Evolutionary conservation across 2,329 filamentous ascomycete species (phyloP), one percentile per base, ranked within the genome.

Genomic region (Clarireedia monteithiana): DNA sequence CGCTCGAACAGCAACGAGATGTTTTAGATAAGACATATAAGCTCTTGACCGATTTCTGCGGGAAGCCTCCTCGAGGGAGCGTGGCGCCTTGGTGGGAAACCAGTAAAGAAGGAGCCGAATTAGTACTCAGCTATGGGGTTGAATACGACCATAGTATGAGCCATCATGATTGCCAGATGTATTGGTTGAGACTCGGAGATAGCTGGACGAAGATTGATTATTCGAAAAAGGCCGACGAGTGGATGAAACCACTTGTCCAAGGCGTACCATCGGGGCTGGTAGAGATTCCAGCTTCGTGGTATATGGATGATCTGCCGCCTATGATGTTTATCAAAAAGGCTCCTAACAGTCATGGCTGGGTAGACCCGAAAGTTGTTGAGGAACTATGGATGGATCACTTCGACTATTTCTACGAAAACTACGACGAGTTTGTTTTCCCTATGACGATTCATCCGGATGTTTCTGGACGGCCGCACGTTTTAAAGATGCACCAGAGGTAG

Each of bases 71-170:
- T 0, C 74, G 85, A 0, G 87, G 88, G 1, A 84, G 79, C 40
- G 86, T 90, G 0, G 86, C 86, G 0, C 88, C 88, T 0, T 91
- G 81, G 76, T 91, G 86, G 86, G 86, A 90, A 66, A 83, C 81
- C 0, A 84, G 79, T 58, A 77, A 81, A 60, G 86, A 89, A 66
- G 85, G 84, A 4, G 80, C 81, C 0, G 80, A 87, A 60, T 70
- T 88, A 15, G 72, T 87, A 63, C 74, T 86, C 15, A 77, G 75
- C 60, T 87, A 87, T 64, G 84, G 84, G 14, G 81, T 88, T 59
- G 83, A 86, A 62, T 88, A 88, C 64, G 84, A 88, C 63, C 84
- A 87, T 66, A 79, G 75, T 57, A 85, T 87, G 79, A 77, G 73
- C 50, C 82, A 86, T 65, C 74, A 86, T 50, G 85, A 87, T 67